Conservation (phyloP, 306 rosid species). For the Gastrolobium bilobum region DNA sequence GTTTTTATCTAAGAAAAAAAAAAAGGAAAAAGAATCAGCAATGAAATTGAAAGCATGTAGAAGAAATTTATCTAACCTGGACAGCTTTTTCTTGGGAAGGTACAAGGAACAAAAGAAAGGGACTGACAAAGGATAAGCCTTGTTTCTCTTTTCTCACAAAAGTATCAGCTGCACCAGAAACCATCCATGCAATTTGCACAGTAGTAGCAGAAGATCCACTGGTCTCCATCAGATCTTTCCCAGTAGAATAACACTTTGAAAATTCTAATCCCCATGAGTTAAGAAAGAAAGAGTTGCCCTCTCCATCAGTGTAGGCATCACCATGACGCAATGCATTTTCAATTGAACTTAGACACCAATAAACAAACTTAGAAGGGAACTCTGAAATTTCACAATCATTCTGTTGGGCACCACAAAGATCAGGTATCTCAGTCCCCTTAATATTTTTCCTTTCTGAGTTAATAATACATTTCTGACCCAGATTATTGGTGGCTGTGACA, state of each 20-base stretch:
- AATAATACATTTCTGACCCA: slow-evolving; percentile 34
- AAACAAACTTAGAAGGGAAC: slow-evolving; percentile 80
- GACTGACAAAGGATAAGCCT: slow-evolving; percentile 67
- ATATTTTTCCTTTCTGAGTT: slow-evolving; percentile 42
- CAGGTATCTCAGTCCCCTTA: slow-evolving; percentile 47
- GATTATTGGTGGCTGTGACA: slow-evolving; percentile 31
- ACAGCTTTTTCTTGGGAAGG: slow-evolving; percentile 83
- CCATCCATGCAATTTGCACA: slow-evolving; percentile 91
- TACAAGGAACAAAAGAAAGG: slow-evolving; percentile 87
- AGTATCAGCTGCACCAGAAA: slow-evolving; percentile 81
- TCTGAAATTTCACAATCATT: slow-evolving; percentile 52
- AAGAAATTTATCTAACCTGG: slow-evolving; percentile 60
- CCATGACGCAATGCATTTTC: slow-evolving; percentile 70
- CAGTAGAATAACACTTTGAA: slow-evolving; percentile 75
- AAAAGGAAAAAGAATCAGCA: neutral
- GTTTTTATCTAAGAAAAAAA: neutral
- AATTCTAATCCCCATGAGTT: slow-evolving; percentile 91
- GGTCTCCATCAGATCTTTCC: slow-evolving; percentile 80
- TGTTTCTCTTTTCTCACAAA: slow-evolving; percentile 85
- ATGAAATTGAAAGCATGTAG: slow-evolving; percentile 26
- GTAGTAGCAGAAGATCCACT: slow-evolving; percentile 68
- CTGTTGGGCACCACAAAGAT: slow-evolving; percentile 30
- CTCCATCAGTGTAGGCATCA: slow-evolving; percentile 61
- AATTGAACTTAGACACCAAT: slow-evolving; percentile 81
- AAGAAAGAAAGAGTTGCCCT: slow-evolving; percentile 69